phyloP scores from a whole-genome alignment of 2,329 filamentous ascomycete species.

The Ophiostoma sp. region DNA sequence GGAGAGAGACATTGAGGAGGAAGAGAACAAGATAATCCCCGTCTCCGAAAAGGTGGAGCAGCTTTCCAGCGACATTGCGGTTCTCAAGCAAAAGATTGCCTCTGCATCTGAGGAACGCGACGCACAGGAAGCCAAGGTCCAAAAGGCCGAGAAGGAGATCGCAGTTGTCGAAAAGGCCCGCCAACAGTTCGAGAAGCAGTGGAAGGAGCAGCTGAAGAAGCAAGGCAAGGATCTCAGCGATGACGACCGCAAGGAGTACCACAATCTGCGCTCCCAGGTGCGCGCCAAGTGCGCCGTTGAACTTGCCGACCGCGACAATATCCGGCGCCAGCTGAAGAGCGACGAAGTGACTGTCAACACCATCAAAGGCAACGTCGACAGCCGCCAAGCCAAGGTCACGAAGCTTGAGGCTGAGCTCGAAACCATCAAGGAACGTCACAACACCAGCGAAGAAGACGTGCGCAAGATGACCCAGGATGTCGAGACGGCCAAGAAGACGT shows the following conservation, averaged over 20 bases:
- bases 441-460: constrained; percentile 55
- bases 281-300: constrained; percentile 75
- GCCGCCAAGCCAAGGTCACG: constrained; percentile 64
- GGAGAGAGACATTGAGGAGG: constrained; percentile 80
- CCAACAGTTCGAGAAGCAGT: constrained; percentile 80
- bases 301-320: constrained; percentile 75
- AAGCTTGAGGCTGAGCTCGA: constrained; percentile 67
- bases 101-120: constrained; percentile 72
- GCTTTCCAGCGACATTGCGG: constrained; percentile 63
- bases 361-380: constrained; percentile 81
- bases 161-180: constrained; percentile 84
- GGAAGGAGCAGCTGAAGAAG: constrained; percentile 76
- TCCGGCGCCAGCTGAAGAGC: constrained; percentile 83
- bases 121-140: constrained; percentile 60
- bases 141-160: constrained; percentile 74
- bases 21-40: constrained; percentile 77
- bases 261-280: constrained; percentile 74
- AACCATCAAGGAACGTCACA: constrained; percentile 63
- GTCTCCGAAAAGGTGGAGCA: constrained; percentile 88
- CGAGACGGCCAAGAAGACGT: constrained; percentile 81
- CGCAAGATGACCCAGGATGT: constrained; percentile 72
- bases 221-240: constrained; percentile 82
- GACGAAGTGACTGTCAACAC: constrained; percentile 88
- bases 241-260: constrained; percentile 84
- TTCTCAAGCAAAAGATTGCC: constrained; percentile 61